phyloP scores from a whole-genome alignment of 208 protist genomes.

The Acanthamoeba sp. region DNA sequence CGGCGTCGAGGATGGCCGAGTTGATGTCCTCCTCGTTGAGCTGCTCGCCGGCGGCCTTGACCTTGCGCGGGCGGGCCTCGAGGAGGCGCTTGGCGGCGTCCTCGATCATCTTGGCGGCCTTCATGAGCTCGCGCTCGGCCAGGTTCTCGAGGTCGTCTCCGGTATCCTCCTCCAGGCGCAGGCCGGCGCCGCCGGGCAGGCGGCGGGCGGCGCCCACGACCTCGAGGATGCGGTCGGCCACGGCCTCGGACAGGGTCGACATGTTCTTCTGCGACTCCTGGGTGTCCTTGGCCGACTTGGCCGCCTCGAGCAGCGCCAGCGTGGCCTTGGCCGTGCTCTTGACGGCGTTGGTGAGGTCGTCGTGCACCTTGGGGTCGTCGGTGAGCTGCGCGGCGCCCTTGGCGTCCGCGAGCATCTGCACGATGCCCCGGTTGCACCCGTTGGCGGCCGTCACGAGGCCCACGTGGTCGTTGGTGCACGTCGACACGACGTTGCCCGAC shows the following conservation, averaged over 20 bases:
- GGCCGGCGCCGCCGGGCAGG: constrained; percentile 56
- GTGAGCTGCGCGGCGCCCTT: constrained; percentile 61
- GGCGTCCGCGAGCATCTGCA: constrained; percentile 46
- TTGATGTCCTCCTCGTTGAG: constrained; percentile 75
- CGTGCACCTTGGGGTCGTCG: constrained; percentile 62
- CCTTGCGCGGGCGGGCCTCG: constrained; percentile 51
- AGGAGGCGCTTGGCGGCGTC: constrained; percentile 70
- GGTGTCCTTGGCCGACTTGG: constrained; percentile 73
- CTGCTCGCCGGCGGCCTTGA: constrained; percentile 51
- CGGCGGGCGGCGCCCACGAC: constrained; percentile 59
- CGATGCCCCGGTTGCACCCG: constrained; percentile 23
- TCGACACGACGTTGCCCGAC: constrained; percentile 71
- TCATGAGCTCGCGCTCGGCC: constrained; percentile 67
- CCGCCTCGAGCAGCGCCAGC: constrained; percentile 46
- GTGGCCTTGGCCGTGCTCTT: constrained; percentile 15
- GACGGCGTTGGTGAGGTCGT: constrained; percentile 56
- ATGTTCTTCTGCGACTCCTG: constrained; percentile 74
- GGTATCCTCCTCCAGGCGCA: constrained; percentile 53
- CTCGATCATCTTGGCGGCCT: constrained; percentile 76
- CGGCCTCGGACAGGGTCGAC: constrained; percentile 66
- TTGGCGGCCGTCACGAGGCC: constrained; percentile 66
- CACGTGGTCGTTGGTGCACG: constrained; percentile 69
- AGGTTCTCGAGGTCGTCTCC: constrained; percentile 64
- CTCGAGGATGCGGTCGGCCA: constrained; percentile 71
- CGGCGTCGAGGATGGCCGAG: constrained; percentile 71